Evolutionary conservation across 2,329 filamentous ascomycete genomes (phyloP).

Genomic region (Cladobotryum mycophilum): DNA sequence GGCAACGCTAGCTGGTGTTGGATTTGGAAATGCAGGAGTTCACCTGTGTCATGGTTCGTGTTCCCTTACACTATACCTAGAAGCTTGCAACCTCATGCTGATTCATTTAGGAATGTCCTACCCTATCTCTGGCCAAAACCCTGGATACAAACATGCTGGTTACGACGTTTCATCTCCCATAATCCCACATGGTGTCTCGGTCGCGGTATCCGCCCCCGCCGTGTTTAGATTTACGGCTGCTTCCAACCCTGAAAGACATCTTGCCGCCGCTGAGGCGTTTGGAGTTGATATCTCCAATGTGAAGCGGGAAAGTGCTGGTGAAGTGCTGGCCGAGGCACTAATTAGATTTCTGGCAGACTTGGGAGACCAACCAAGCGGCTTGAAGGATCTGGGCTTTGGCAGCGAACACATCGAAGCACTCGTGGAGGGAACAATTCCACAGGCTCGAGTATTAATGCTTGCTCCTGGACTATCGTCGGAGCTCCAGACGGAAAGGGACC

Average conservation of each 20-base stretch:
- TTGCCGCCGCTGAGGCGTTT: slow-evolving; percentile 83
- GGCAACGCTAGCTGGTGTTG: slow-evolving; percentile 87
- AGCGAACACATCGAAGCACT: slow-evolving; percentile 69
- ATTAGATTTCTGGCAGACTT: slow-evolving; percentile 72
- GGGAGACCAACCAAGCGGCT: slow-evolving; percentile 82
- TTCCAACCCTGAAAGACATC: slow-evolving; percentile 86
- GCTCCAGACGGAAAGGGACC: slow-evolving; percentile 62
- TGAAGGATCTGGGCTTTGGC: slow-evolving; percentile 78
- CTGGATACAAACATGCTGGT: slow-evolving; percentile 78
- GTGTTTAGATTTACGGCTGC: slow-evolving; percentile 91
- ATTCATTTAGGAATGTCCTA: slow-evolving; percentile 76
- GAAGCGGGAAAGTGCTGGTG: slow-evolving; percentile 82
- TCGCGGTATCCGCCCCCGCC: slow-evolving; percentile 86
- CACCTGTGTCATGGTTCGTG: slow-evolving; percentile 61
- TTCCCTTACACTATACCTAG: background rate
- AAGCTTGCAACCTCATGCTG: background rate
- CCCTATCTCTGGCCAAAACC: slow-evolving; percentile 92
- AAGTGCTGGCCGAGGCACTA: slow-evolving; percentile 78
- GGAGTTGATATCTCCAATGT: slow-evolving; percentile 84
- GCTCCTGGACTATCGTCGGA: slow-evolving; percentile 74
- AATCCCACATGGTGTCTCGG: slow-evolving; percentile 93
- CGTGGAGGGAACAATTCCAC: slow-evolving; percentile 92
- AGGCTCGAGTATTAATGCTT: slow-evolving; percentile 83
- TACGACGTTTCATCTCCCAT: slow-evolving; percentile 72
- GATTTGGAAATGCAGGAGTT: slow-evolving; percentile 95